Percentiles rank a stretch among this genome's conserved stretches.
Conservation (phyloP, 768 basidiomycete species). For the Mycena olivaceomarginata region DNA sequence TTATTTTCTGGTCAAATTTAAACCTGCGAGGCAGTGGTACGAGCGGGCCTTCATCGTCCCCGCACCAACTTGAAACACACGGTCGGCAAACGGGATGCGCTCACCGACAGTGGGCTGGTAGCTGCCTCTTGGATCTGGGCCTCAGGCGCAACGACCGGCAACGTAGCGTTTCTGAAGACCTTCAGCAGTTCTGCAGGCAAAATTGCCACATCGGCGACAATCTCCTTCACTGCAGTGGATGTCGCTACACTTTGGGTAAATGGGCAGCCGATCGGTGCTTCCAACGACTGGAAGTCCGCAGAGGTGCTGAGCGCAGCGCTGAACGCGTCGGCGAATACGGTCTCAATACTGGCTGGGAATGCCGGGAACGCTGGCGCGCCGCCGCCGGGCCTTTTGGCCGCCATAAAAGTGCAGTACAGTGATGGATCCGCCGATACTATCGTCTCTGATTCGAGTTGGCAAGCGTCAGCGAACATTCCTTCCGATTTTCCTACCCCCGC, state of each 20-base stretch:
- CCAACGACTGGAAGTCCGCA: background rate
- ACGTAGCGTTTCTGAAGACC: conserved; percentile 30
- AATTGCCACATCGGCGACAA: background rate
- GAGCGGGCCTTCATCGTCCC: background rate
- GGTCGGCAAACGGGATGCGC: conserved; percentile 1
- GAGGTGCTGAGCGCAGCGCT: conserved; percentile 4
- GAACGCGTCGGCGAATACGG: conserved; percentile 17
- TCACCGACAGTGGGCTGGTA: conserved; percentile 7
- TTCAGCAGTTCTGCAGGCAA: conserved; percentile 18
- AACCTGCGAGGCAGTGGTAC: background rate
- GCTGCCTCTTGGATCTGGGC: conserved; percentile 43
- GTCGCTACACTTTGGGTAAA: conserved; percentile 36
- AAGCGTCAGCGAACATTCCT: conserved; percentile 5
- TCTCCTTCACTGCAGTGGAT: conserved; percentile 30
- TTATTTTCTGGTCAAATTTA: background rate
- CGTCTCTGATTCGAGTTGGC: conserved; percentile 30
- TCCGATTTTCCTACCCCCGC: conserved; percentile 22
- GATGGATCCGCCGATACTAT: conserved; percentile 4
- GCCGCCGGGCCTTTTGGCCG: conserved; percentile 25
- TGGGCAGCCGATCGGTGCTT: conserved; percentile 32
- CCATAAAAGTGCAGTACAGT: conserved; percentile 17
- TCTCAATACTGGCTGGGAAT: conserved; percentile 19
- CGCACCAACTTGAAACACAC: background rate
- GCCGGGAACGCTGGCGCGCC: background rate
- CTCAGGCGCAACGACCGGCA: conserved; percentile 11